Percentiles rank a stretch among this genome's conserved stretches.
Conservation (phyloP, 2,329 filamentous ascomycete genomes). For the Sporothrix inflata region DNA sequence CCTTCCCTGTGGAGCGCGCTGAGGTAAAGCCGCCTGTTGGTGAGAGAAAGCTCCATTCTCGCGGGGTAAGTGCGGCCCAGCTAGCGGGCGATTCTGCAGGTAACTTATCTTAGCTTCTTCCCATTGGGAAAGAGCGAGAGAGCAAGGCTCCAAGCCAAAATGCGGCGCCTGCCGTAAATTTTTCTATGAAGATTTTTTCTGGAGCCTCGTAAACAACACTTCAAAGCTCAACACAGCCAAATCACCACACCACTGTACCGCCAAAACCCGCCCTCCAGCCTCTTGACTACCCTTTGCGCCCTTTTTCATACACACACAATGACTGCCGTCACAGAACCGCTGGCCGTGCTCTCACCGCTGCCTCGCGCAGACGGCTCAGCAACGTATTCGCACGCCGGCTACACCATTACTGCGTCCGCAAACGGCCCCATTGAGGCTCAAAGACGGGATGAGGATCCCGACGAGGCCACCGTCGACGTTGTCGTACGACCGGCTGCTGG, state of each 20-base stretch:
- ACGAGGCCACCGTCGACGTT: constrained; percentile 89
- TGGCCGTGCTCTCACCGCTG: constrained; percentile 61
- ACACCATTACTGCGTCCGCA: constrained; percentile 80
- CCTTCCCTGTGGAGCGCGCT: background rate
- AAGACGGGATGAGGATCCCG: constrained; percentile 85
- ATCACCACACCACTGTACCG: background rate
- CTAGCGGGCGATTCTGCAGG: background rate
- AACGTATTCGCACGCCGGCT: constrained; percentile 74
- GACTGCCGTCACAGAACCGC: constrained; percentile 53
- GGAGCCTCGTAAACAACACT: background rate
- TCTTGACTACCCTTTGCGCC: background rate
- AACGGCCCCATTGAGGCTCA: constrained; percentile 92
- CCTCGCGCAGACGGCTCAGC: constrained; percentile 79
- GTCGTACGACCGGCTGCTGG: constrained; percentile 84
- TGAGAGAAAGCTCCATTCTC: background rate
- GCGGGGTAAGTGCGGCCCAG: constrained; percentile 1
- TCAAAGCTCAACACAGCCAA: background rate
- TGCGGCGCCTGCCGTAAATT: constrained; percentile 24
- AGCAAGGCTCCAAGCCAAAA: background rate
- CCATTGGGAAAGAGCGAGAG: background rate
- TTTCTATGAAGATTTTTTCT: constrained; percentile 11
- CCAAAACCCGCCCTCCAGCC: background rate
- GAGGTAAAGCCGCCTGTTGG: background rate
- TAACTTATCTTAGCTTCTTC: background rate
- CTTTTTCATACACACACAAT: constrained; percentile 40